Evolutionary conservation across 192 early-diverging fungal species (phyloP).

Genomic region (Linnemannia schmuckeri): DNA sequence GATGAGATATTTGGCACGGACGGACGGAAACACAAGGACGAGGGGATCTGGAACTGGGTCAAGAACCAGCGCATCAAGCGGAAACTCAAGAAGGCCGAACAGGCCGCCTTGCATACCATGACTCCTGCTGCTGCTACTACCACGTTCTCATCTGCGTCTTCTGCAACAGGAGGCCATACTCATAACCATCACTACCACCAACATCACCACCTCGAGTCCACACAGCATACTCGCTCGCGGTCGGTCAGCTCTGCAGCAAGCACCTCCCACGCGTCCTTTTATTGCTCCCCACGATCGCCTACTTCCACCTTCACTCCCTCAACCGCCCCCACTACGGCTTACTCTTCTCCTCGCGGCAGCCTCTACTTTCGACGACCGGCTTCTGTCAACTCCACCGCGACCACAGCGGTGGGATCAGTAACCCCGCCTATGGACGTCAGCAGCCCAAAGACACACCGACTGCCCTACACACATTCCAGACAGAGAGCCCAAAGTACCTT

Average conservation of each 20-base stretch:
- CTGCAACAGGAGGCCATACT: not conserved
- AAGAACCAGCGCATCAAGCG: slow-evolving; percentile 35
- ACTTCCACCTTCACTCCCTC: slow-evolving; percentile 21
- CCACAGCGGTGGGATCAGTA: not conserved
- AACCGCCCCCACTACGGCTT: not conserved
- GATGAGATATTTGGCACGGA: slow-evolving; percentile 49
- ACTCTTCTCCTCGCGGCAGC: not conserved
- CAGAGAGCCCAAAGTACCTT: slow-evolving; percentile 19
- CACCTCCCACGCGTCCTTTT: slow-evolving; percentile 1
- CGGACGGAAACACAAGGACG: slow-evolving; percentile 41
- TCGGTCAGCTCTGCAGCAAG: not conserved
- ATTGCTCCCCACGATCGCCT: slow-evolving; percentile 26
- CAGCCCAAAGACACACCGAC: not conserved
- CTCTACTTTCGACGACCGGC: not conserved
- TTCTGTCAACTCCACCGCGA: not conserved
- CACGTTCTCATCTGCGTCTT: not conserved
- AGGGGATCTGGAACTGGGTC: slow-evolving; percentile 49
- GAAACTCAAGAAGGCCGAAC: slow-evolving; percentile 6
- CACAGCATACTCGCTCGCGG: not conserved
- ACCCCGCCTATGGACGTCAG: not conserved
- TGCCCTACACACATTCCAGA: not conserved
- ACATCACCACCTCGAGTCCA: not conserved
- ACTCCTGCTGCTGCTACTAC: not conserved
- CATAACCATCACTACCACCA: no score
- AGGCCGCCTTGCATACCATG: not conserved